A percentile compares a stretch with the other conserved stretches of the same genome.
Evolutionary conservation across 2,329 filamentous ascomycete genomes (phyloP).

Genomic region (Ceratocystis harringtonii): DNA sequence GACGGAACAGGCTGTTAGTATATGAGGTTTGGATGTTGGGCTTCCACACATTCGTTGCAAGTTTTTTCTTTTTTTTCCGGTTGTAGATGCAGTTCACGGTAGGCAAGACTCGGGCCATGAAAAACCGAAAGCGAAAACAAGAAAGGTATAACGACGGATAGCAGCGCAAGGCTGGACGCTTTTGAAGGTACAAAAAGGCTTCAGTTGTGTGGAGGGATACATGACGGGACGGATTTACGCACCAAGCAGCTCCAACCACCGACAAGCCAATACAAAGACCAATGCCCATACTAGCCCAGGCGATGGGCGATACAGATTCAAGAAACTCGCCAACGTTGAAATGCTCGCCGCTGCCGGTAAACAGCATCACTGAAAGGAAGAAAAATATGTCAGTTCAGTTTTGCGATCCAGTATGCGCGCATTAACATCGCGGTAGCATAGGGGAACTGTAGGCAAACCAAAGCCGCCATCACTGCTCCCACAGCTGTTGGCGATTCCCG

Average conservation of each 20-base stretch:
- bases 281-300: slow-evolving; percentile 84
- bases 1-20: background rate
- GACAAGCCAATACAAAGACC: slow-evolving; percentile 90
- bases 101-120: background rate
- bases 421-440: background rate
- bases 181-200: background rate
- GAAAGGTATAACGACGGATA: background rate
- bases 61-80: too few relatives aligned
- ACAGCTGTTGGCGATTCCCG: background rate
- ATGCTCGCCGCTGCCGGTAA: slow-evolving; percentile 85
- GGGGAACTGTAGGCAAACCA: background rate
- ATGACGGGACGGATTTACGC: slow-evolving; percentile 24
- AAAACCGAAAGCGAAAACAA: background rate
- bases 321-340: slow-evolving; percentile 97
- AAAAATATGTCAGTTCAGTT: background rate
- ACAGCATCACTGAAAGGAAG: slow-evolving; percentile 69
- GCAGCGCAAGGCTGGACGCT: background rate
- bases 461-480: background rate
- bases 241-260: slow-evolving; percentile 96
- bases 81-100: background rate
- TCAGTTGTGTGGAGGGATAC: background rate
- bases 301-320: slow-evolving; percentile 83
- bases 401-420: background rate
- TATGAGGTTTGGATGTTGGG: background rate
- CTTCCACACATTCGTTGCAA: background rate